Evolutionary conservation across 257 asterid species (phyloP).

Genomic region (Marsdenia floribunda): DNA sequence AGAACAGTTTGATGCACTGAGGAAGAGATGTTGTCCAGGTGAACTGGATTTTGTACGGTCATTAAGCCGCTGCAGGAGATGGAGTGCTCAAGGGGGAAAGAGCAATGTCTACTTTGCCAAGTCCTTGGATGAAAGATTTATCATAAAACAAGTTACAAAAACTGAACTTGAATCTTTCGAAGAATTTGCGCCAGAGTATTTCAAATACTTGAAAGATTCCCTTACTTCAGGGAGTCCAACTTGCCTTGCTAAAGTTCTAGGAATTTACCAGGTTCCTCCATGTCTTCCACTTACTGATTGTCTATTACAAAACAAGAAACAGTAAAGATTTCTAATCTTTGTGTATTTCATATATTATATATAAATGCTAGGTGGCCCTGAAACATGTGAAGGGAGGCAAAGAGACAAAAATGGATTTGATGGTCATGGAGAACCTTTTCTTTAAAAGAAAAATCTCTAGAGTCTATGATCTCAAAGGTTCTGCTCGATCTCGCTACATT

Average conservation of each 20-base stretch:
- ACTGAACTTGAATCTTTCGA: slow-evolving; percentile 90
- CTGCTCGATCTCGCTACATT: slow-evolving; percentile 71
- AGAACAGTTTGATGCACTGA: slow-evolving; percentile 67
- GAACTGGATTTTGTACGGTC: slow-evolving; percentile 70
- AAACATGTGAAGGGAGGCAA: slow-evolving; percentile 69
- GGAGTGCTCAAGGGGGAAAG: slow-evolving; percentile 98
- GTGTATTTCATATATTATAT: background rate
- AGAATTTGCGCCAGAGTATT: slow-evolving; percentile 71
- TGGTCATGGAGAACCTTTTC: slow-evolving; percentile 98
- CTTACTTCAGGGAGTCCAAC: slow-evolving; percentile 76
- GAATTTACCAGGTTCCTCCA: slow-evolving; percentile 75
- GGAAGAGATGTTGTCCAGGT: slow-evolving; percentile 72
- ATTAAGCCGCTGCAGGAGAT: slow-evolving; percentile 73
- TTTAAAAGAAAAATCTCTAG: slow-evolving; percentile 55
- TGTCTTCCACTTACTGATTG: slow-evolving; percentile 1
- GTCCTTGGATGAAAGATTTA: slow-evolving; percentile 78
- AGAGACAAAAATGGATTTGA: slow-evolving; percentile 88
- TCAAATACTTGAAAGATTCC: slow-evolving; percentile 62
- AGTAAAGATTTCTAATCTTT: background rate
- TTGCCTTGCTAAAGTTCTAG: slow-evolving; percentile 91
- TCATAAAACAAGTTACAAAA: slow-evolving; percentile 83
- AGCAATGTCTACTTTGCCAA: slow-evolving; percentile 93
- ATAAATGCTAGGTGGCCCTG: slow-evolving; percentile 43
- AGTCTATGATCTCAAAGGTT: slow-evolving; percentile 92
- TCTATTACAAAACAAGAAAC: background rate